Conservation (phyloP, 129 eudicot genomes). For the Tagetes patula region DNA sequence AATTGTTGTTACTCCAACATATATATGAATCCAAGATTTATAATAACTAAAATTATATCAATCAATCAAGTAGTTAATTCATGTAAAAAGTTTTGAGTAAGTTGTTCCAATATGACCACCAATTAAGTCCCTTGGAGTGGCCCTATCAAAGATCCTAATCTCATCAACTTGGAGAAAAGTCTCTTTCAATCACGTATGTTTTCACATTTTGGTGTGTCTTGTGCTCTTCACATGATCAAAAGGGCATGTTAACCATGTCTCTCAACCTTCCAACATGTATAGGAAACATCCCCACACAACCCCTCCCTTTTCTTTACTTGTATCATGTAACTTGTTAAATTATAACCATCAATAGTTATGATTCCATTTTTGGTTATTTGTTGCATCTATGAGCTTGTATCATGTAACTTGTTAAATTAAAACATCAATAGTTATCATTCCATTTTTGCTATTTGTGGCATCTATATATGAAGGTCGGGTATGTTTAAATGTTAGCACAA, state of each 20-base stretch:
- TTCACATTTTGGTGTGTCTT: slow-evolving; percentile 41
- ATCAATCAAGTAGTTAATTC: not conserved
- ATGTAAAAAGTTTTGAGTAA: not conserved
- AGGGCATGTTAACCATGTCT: slow-evolving; percentile 37
- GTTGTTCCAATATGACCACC: slow-evolving; percentile 6
- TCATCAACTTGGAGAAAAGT: slow-evolving; percentile 37
- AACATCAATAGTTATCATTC: not conserved
- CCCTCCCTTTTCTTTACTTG: slow-evolving; percentile 18
- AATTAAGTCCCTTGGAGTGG: slow-evolving; percentile 25
- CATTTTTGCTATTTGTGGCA: slow-evolving; percentile 6
- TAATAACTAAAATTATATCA: no score
- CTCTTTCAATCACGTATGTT: slow-evolving; percentile 38
- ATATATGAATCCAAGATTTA: no score
- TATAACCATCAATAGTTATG: slow-evolving; percentile 15
- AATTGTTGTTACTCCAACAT: no score
- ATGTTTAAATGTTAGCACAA: slow-evolving; percentile 1
- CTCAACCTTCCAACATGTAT: slow-evolving; percentile 44
- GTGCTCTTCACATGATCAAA: slow-evolving; percentile 22
- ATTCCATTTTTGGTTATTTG: slow-evolving; percentile 13
- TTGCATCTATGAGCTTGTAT: slow-evolving; percentile 8
- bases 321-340: slow-evolving; percentile 38
- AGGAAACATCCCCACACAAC: slow-evolving; percentile 25
- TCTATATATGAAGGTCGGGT: not conserved
- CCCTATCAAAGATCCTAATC: slow-evolving; percentile 45
- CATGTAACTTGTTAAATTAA: slow-evolving; percentile 36